phyloP scores from a whole-genome alignment of 2,329 filamentous ascomycete species.

The Calonectria leucothoes region DNA sequence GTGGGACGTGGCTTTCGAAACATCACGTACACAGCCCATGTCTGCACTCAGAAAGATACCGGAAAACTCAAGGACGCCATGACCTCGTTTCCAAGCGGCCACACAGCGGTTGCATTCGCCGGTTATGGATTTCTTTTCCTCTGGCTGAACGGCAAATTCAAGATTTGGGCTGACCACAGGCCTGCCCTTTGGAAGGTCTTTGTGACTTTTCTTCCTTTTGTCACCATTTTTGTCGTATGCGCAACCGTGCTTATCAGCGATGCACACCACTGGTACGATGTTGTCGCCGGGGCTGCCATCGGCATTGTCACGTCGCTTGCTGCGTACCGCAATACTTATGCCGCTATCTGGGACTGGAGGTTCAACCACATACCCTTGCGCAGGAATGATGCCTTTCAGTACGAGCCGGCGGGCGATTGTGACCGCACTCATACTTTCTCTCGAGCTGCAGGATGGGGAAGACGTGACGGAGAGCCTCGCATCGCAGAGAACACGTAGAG shows the following conservation, averaged over 20 bases:
- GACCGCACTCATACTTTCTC: conserved; percentile 36
- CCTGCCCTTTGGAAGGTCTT: conserved; percentile 75
- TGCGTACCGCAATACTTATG: conserved; percentile 74
- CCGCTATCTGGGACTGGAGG: conserved; percentile 76
- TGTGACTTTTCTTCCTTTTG: conserved; percentile 67
- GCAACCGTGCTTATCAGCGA: conserved; percentile 73
- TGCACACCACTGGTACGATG: conserved; percentile 78
- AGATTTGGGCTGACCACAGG: conserved; percentile 75
- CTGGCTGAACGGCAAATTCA: conserved; percentile 79
- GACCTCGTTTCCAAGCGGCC: conserved; percentile 76
- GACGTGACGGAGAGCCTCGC: conserved; percentile 25
- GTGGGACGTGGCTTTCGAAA: conserved; percentile 63
- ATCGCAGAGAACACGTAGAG: neutral
- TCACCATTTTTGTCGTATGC: conserved; percentile 70
- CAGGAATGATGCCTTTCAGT: conserved; percentile 48
- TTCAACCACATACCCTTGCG: conserved; percentile 75
- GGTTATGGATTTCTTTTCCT: conserved; percentile 73
- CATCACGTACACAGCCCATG: conserved; percentile 72
- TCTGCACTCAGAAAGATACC: conserved; percentile 69
- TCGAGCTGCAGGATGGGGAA: conserved; percentile 43
- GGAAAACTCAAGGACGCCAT: conserved; percentile 69
- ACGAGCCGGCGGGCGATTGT: conserved; percentile 32
- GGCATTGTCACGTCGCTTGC: conserved; percentile 72
- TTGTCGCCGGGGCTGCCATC: conserved; percentile 72
- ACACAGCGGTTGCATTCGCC: conserved; percentile 73